Evolutionary conservation across 768 basidiomycete genomes (phyloP), one percentile per base, ranked within the genome.

Genomic region (Trametes punicea): DNA sequence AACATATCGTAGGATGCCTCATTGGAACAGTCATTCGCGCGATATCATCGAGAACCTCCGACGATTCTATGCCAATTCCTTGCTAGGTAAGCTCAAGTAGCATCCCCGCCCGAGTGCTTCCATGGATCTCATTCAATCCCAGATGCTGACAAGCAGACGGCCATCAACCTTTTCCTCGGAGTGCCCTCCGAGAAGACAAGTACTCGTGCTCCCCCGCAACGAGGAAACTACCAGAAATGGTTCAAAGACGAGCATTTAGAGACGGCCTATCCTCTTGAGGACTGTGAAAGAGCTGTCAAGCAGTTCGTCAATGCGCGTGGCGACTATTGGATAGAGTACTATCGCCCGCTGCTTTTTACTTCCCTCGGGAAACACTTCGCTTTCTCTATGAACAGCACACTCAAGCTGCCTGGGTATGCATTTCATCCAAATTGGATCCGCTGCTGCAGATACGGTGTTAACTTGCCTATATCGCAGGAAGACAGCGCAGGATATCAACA

Each of bases 91-190:
- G 70, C 54, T 20, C 39, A 30, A 15, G 33, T 16, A 27, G 30
- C 20, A 27, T 56, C 34, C 45, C 11, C 15, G 10, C 7, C 18
- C n/a, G 15, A 16, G 20, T 30, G 11, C 2, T 38, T 1, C 9
- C 21, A 16, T 10, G 8, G 30, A 55, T 50, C 6, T 48, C 31
- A 5, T 4, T 11, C 11, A 23, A 38, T n/a, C n/a, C 29, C 58
- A 93, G 96, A 99, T 67, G 93, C 91, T 6, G 97, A 98, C 73
- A 98, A 98, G 70, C 97, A 99, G 72, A 80, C 88, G 8, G 95
- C 96, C 6, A 99, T 98, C 68, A 94, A 99, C 71, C 80, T 98
- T n/a, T 98, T 98, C 71, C 83, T 98, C 3, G 91, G 94, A 33
- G 80, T 92, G 3, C 77, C 82, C 51, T 52, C 53, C 23, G 76